Evolutionary conservation across 2,329 filamentous ascomycete species (phyloP).

Genomic region (Dactylonectria macrodidyma): DNA sequence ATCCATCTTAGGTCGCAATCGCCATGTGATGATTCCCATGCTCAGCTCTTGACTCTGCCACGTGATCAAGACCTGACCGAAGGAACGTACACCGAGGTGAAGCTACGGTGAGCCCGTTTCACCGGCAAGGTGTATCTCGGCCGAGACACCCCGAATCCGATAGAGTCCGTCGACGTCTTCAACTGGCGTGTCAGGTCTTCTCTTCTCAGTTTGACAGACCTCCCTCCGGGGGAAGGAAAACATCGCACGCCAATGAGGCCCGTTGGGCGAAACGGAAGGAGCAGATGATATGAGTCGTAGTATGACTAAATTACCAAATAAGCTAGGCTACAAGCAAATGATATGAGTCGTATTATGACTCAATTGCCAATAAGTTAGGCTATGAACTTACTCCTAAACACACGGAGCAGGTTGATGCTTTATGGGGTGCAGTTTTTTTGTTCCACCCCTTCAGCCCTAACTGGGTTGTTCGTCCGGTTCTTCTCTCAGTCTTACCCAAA

Average conservation of each 20-base stretch:
- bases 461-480: not conserved
- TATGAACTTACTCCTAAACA: no score
- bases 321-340: no score
- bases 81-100: constrained; percentile 9
- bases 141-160: constrained; percentile 12
- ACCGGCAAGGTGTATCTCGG: constrained; percentile 26
- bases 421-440: no score
- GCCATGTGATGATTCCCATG: not conserved
- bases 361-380: no score
- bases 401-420: no score
- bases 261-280: no score
- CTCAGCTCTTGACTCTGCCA: constrained; percentile 10
- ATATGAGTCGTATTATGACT: no score
- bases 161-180: not conserved
- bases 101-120: constrained; percentile 2
- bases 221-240: no score
- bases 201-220: not conserved
- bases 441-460: no score
- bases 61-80: constrained; percentile 22
- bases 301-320: no score
- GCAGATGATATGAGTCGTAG: no score
- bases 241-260: no score
- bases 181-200: not conserved
- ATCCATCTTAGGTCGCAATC: not conserved
- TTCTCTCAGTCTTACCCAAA: not conserved